phyloP scores from a whole-genome alignment of 2,329 filamentous ascomycete genomes.

The Drechmeria coniospora region DNA sequence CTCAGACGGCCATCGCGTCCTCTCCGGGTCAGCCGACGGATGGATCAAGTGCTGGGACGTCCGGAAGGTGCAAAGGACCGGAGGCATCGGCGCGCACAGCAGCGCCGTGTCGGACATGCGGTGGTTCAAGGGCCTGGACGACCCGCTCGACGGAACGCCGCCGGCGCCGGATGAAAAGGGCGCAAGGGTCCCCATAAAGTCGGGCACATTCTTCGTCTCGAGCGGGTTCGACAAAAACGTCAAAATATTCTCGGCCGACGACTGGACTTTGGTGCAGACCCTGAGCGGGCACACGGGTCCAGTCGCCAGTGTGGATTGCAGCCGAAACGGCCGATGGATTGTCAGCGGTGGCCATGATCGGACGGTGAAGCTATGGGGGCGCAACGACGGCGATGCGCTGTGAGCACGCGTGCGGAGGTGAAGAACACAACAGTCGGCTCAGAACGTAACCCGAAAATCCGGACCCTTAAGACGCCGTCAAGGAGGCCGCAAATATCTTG shows the following conservation, averaged over 20 bases:
- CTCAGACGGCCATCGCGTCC: slow-evolving; percentile 74
- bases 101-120: slow-evolving; percentile 84
- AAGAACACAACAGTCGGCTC: too few relatives aligned
- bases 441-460: too few relatives aligned
- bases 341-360: slow-evolving; percentile 87
- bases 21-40: slow-evolving; percentile 86
- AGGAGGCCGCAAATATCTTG: too few relatives aligned
- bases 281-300: slow-evolving; percentile 84
- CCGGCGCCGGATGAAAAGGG: slow-evolving; percentile 50
- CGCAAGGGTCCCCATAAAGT: slow-evolving; percentile 59
- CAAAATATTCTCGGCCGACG: slow-evolving; percentile 90
- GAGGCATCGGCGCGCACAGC: slow-evolving; percentile 78
- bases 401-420: too few relatives aligned
- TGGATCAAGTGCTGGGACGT: slow-evolving; percentile 99
- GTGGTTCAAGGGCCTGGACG: slow-evolving; percentile 84
- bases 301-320: slow-evolving; percentile 81
- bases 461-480: too few relatives aligned
- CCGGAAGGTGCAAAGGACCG: slow-evolving; percentile 68
- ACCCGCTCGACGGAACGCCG: slow-evolving; percentile 45
- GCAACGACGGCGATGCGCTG: slow-evolving; percentile 53
- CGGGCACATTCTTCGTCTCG: slow-evolving; percentile 81
- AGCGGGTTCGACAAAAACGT: slow-evolving; percentile 89
- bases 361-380: slow-evolving; percentile 90
- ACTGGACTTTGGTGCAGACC: slow-evolving; percentile 82
- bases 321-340: slow-evolving; percentile 76